These are phyloP conservation scores for Piper betle DNA, from an alignment of 164 flowering plant species.

Conservation along the genomic window DNA sequence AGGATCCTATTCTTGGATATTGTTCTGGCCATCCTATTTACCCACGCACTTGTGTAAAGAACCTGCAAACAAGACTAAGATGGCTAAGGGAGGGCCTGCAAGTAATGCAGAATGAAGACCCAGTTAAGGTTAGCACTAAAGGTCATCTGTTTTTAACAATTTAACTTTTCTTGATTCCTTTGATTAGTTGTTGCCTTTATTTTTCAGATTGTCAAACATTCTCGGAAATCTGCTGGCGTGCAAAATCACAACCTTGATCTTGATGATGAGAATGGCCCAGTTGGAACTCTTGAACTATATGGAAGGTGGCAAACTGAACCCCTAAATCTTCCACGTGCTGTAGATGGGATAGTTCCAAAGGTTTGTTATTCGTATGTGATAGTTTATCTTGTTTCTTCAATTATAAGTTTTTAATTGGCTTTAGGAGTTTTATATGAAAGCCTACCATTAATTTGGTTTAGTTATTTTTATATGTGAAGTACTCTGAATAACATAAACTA, in stretches of 20 bases:
- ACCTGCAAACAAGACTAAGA: conserved; percentile 60
- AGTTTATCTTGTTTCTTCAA: not conserved
- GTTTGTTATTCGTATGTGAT: conserved; percentile 16
- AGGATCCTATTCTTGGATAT: conserved; percentile 77
- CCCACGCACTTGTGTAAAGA: conserved; percentile 81
- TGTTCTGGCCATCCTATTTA: conserved; percentile 89
- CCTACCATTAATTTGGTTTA: not conserved
- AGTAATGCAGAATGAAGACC: conserved; percentile 53
- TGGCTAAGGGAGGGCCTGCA: conserved; percentile 91
- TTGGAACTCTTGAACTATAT: conserved; percentile 44
- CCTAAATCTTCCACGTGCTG: conserved; percentile 63
- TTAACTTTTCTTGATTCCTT: not conserved
- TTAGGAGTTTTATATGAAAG: not conserved
- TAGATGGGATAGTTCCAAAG: conserved; percentile 85
- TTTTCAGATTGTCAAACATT: conserved; percentile 47
- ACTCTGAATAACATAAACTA: no score
- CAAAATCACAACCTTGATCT: conserved; percentile 34
- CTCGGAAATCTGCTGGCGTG: conserved; percentile 27
- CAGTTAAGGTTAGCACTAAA: conserved; percentile 53
- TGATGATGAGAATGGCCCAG: conserved; percentile 20
- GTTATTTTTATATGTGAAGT: no score
- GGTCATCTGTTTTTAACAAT: not conserved
- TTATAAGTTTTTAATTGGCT: not conserved
- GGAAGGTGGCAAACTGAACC: conserved; percentile 94
- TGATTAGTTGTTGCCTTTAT: not conserved